Evolutionary conservation across 306 rosid species (phyloP).

Genomic region (Astragalus membranaceus): DNA sequence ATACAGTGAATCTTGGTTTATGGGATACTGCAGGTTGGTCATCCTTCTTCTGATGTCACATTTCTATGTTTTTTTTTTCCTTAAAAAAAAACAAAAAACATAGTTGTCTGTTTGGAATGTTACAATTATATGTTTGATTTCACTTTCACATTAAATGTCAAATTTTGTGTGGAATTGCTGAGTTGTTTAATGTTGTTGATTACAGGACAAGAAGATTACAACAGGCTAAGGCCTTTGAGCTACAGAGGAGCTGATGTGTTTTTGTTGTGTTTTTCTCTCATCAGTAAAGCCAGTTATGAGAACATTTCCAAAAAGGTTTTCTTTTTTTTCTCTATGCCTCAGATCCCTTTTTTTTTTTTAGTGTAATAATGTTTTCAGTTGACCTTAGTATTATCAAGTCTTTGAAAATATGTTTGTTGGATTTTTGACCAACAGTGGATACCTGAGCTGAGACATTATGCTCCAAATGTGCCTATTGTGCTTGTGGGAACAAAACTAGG

Average conservation of each 20-base stretch:
- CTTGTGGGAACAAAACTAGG: slow-evolving; percentile 78
- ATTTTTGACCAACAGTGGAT: slow-evolving; percentile 51
- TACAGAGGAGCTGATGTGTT: slow-evolving; percentile 98
- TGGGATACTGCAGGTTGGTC: slow-evolving; percentile 75
- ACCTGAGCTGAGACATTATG: slow-evolving; percentile 69
- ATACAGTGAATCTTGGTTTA: slow-evolving; percentile 63
- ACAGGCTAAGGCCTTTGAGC: slow-evolving; percentile 92
- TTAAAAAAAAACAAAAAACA: too few species aligned
- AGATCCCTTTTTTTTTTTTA: neutral
- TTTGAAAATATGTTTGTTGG: neutral
- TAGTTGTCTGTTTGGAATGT: too few species aligned
- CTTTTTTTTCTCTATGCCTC: neutral
- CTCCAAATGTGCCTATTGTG: slow-evolving; percentile 67
- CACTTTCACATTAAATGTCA: neutral
- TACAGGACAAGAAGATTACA: slow-evolving; percentile 92
- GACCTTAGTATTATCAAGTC: neutral
- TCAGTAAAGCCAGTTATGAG: slow-evolving; percentile 89
- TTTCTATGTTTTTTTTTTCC: too few species aligned
- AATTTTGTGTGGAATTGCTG: neutral
- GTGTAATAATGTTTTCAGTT: neutral
- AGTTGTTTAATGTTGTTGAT: neutral
- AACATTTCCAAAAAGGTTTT: slow-evolving; percentile 82
- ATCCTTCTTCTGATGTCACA: too few species aligned
- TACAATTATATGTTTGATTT: neutral
- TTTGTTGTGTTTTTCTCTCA: slow-evolving; percentile 79